Evolutionary conservation across 257 asterid genomes (phyloP).

Genomic region (Henckelia pumila): DNA sequence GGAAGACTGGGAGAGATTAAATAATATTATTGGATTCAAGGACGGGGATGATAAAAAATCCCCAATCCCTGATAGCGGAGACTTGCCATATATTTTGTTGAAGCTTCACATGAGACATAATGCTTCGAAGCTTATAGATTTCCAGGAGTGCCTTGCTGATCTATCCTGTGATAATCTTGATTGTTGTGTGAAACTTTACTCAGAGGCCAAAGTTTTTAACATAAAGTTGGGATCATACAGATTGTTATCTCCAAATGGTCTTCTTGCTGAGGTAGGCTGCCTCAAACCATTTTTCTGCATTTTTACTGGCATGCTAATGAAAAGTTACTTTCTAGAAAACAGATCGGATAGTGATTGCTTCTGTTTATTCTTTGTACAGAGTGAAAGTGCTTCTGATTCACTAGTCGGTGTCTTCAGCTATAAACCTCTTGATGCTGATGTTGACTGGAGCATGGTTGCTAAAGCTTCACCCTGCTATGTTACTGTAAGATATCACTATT

Average conservation of each 20-base stretch:
- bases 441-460: slow-evolving; percentile 92
- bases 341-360: slow-evolving; percentile 6
- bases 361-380: slow-evolving; percentile 47
- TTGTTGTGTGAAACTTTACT: slow-evolving; percentile 63
- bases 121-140: slow-evolving; percentile 82
- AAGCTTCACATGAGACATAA: slow-evolving; percentile 93
- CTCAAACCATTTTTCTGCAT: not conserved
- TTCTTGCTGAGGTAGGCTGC: slow-evolving; percentile 74
- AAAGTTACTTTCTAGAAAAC: slow-evolving; percentile 7
- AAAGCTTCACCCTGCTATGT: slow-evolving; percentile 96
- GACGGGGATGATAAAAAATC: slow-evolving; percentile 65
- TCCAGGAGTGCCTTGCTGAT: slow-evolving; percentile 79
- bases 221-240: slow-evolving; percentile 90
- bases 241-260: slow-evolving; percentile 84
- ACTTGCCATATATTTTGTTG: slow-evolving; percentile 57
- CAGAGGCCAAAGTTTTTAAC: slow-evolving; percentile 73
- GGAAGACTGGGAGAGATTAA: slow-evolving; percentile 93
- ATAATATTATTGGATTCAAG: slow-evolving; percentile 82
- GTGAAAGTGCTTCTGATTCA: slow-evolving; percentile 78
- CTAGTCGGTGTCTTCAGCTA: slow-evolving; percentile 81
- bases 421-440: slow-evolving; percentile 78
- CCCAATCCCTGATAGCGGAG: slow-evolving; percentile 43
- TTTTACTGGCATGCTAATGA: slow-evolving; percentile 17
- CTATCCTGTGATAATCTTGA: slow-evolving; percentile 91
- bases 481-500: slow-evolving; percentile 61